These are phyloP conservation scores for Glycine soja DNA, from an alignment of 306 rosid genomes.

Conservation along the genomic window DNA sequence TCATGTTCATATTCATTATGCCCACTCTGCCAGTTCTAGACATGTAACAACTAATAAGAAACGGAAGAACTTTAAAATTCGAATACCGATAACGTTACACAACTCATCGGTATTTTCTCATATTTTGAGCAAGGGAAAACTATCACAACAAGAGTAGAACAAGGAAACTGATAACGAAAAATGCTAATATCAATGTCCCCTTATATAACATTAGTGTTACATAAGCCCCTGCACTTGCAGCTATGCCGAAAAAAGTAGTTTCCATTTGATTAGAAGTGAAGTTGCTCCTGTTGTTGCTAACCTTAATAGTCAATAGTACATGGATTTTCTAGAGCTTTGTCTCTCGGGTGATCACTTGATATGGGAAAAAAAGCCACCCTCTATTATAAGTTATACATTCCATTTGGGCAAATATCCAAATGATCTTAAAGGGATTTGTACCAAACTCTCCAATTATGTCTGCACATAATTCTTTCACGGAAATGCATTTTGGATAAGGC, in stretches of 20 bases:
- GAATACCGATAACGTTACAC: not conserved
- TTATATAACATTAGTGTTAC: conserved; percentile 10
- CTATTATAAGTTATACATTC: conserved; percentile 5
- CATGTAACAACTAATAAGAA: conserved; percentile 46
- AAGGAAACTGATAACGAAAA: conserved; percentile 29
- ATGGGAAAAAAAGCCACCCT: conserved; percentile 1
- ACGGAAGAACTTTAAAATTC: conserved; percentile 39
- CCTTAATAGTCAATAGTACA: not conserved
- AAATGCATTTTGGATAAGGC: conserved; percentile 28
- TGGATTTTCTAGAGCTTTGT: conserved; percentile 15
- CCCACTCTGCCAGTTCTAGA: conserved; percentile 41
- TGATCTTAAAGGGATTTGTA: conserved; percentile 15
- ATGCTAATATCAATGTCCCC: conserved; percentile 27
- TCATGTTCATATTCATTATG: too few relatives aligned
- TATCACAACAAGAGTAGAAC: conserved; percentile 12
- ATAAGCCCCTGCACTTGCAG: conserved; percentile 26
- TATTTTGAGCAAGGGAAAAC: conserved; percentile 13
- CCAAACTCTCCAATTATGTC: conserved; percentile 30
- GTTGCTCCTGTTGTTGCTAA: not conserved
- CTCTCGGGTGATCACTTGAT: conserved; percentile 14
- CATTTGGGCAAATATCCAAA: conserved; percentile 34
- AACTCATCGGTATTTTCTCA: not conserved
- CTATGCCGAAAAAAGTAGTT: conserved; percentile 35
- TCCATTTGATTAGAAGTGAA: conserved; percentile 16
- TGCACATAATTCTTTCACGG: not conserved